Conservation (phyloP, 2,329 filamentous ascomycete genomes). For the Alternaria novae-zelandiae region DNA sequence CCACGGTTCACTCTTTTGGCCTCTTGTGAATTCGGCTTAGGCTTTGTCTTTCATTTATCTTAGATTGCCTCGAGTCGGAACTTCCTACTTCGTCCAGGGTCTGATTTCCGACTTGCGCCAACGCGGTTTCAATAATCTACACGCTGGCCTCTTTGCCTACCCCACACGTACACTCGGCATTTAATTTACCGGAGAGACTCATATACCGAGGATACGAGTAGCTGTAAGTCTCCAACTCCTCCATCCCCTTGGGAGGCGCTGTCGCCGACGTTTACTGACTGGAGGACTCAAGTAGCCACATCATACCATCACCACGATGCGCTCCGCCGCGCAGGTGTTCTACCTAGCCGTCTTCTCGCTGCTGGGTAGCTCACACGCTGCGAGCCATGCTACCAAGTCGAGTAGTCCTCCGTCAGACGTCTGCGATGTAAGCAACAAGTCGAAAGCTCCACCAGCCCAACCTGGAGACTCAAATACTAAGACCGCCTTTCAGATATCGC, state of each 20-base stretch:
- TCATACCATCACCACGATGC: conserved; percentile 51
- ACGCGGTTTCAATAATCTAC: conserved; percentile 32
- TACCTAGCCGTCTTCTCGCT: conserved; percentile 68
- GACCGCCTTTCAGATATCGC: conserved; percentile 72
- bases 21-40: conserved; percentile 16
- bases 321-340: conserved; percentile 61
- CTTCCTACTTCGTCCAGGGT: conserved; percentile 32
- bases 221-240: conserved; percentile 27
- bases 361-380: conserved; percentile 57
- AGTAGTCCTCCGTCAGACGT: conserved; percentile 53
- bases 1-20: conserved; percentile 18
- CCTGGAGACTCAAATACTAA: conserved; percentile 40
- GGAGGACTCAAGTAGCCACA: conserved; percentile 26
- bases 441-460: conserved; percentile 24
- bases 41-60: conserved; percentile 32
- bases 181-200: conserved; percentile 20
- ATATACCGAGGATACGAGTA: conserved; percentile 26
- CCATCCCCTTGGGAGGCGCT: conserved; percentile 18
- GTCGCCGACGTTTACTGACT: conserved; percentile 46
- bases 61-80: conserved; percentile 17
- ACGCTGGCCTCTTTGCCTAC: conserved; percentile 48
- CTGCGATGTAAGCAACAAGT: conserved; percentile 61
- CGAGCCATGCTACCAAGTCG: conserved; percentile 41
- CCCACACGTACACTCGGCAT: conserved; percentile 32
- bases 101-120: conserved; percentile 21